Evolutionary conservation across 139 green algal genomes (phyloP).

Genomic region (Micromonas pusilla): DNA sequence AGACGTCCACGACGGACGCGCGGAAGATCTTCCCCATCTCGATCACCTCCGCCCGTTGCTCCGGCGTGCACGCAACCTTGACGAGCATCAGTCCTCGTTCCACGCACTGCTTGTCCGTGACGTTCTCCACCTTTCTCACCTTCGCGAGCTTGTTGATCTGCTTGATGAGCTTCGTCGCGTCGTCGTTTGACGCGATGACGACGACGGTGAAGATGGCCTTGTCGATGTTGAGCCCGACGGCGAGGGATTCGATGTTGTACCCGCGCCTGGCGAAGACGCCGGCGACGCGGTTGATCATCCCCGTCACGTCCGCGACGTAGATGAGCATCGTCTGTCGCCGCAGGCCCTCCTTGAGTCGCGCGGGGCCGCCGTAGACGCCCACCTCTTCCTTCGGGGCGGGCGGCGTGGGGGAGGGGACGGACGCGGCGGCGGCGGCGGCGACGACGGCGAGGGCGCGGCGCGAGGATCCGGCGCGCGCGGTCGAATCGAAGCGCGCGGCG

Average conservation of each 20-base stretch:
- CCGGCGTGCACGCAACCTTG: conserved; percentile 56
- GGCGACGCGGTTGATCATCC: conserved; percentile 94
- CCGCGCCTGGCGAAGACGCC: conserved; percentile 81
- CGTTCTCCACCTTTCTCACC: conserved; percentile 86
- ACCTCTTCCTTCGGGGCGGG: neutral
- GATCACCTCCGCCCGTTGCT: conserved; percentile 70
- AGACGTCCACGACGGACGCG: conserved; percentile 78
- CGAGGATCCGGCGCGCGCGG: too few species aligned
- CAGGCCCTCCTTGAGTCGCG: conserved; percentile 62
- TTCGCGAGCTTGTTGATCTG: conserved; percentile 95
- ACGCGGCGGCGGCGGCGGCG: too few species aligned
- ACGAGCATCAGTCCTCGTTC: conserved; percentile 91
- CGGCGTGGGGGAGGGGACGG: too few species aligned
- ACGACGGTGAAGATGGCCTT: conserved; percentile 96
- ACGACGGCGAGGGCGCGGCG: too few species aligned
- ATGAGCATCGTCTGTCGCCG: conserved; percentile 87
- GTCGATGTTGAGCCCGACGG: conserved; percentile 85
- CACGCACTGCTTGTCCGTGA: conserved; percentile 65
- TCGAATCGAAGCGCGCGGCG: too few species aligned
- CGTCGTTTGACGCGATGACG: conserved; percentile 57
- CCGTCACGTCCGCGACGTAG: conserved; percentile 94
- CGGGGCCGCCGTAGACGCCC: conserved; percentile 24
- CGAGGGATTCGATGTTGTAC: conserved; percentile 93
- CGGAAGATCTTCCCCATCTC: conserved; percentile 89
- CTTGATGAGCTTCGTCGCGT: conserved; percentile 46